Evolutionary conservation across 495 filamentous ascomycete genomes (phyloP), one percentile per base, ranked within the genome.

Genomic region (Lepidopterella palustris): DNA sequence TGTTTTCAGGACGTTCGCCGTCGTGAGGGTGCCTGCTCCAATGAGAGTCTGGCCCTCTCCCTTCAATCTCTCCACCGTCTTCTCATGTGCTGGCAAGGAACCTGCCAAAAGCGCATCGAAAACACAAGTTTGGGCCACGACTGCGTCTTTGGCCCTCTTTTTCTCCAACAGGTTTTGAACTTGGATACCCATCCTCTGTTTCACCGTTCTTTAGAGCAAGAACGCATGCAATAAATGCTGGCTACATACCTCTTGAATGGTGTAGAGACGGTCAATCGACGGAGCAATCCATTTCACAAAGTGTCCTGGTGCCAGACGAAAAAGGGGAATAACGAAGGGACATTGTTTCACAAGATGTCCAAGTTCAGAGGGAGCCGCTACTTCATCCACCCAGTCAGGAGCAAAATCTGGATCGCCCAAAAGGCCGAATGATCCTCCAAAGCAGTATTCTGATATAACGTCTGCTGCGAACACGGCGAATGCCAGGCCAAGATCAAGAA

Each of bases 1-100:
- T 1, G 66, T 53, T 0, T 65, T 65, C 32, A 76, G 35, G 1
- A 67, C 15, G 2, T 39, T 26, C 23, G 60, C 64, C 0, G 53
- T 56, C 0, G 66, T 66, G 1, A 58, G 24, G 3, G 47, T 52
- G 9, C 59, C 66, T 8, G 63, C 66, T 20, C 59, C 60, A 10
- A 62, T 48, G 0, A 66, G 10, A 1, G 47, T 8, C 3, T 24
- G 29, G n/a, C 35, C 66, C 42, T 68, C 66, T 18, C 63, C 53
- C 1, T n/a, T 26, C 3, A 68, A 35, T 28, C 66, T 45, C 1
- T n/a, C 35, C 0, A 24, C 29, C 1, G 26, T 27, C 47, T 63
- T 68, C 25, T 68, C 66, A 3, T n/a, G 1, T 31, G 3, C 1
- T 0, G 62, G 62, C 0, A 68, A 53, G 15, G 45, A 40, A 13